These are phyloP conservation scores for Fonsecaea erecta DNA, from an alignment of 2,329 filamentous ascomycete genomes.

Conservation along the genomic window DNA sequence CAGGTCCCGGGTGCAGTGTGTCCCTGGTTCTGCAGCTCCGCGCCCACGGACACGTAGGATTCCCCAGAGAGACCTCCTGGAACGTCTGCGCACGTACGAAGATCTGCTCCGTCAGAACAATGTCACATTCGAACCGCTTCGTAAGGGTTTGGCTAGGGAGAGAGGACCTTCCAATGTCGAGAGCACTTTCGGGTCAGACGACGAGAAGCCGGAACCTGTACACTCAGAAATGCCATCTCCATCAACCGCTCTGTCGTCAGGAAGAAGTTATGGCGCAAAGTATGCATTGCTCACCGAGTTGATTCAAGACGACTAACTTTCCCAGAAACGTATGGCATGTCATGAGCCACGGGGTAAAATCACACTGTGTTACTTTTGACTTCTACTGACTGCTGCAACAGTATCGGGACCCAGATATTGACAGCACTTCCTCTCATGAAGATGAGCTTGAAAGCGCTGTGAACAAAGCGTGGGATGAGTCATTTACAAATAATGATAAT, in stretches of 20 bases:
- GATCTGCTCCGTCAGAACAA: constrained; percentile 66
- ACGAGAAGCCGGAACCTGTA: background rate
- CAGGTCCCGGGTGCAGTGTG: constrained; percentile 63
- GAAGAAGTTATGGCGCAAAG: constrained; percentile 41
- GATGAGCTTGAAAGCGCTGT: constrained; percentile 46
- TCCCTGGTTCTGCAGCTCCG: constrained; percentile 53
- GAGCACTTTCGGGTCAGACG: constrained; percentile 36
- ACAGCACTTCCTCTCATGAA: constrained; percentile 43
- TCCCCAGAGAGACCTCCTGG: constrained; percentile 71
- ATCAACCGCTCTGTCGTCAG: constrained; percentile 38
- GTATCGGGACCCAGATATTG: constrained; percentile 38
- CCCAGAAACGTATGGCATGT: constrained; percentile 54
- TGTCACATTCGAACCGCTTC: constrained; percentile 70
- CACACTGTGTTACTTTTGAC: constrained; percentile 1
- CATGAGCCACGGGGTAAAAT: constrained; percentile 50
- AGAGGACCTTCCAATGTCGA: constrained; percentile 31
- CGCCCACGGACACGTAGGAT: constrained; percentile 65
- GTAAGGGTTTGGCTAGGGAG: constrained; percentile 42
- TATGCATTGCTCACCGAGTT: constrained; percentile 34
- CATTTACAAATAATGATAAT: constrained; percentile 51
- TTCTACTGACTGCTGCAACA: constrained; percentile 37
- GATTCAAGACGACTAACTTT: constrained; percentile 35
- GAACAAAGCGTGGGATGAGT: constrained; percentile 54
- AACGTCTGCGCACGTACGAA: constrained; percentile 72
- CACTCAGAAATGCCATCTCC: constrained; percentile 34